Evolutionary conservation across 768 basidiomycete species (phyloP), one percentile per base, ranked within the genome.

Genomic region (Lactarius psammicola): DNA sequence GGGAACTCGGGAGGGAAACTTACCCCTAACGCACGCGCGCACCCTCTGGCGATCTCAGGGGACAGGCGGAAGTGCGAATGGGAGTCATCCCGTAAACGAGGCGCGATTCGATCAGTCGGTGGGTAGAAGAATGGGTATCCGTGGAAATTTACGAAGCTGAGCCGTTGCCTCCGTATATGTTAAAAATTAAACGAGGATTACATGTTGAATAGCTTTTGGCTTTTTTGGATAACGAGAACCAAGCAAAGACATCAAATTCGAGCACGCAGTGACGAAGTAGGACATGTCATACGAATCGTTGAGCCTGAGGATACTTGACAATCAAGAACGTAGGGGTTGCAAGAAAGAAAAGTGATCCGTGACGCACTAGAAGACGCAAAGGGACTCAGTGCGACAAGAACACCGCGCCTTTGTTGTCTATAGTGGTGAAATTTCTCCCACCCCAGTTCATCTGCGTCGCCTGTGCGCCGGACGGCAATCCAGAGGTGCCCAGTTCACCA

Each of bases 401-500:
- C 9, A 66, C 1, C 0, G 67, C 60, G 13, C 40, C 55, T 20
- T 54, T 34, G 56, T 89, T 90, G 6, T 71, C 72, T 53, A 90
- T 78, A n/a, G 84, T n/a, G 1, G 85, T 87, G 65, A 84, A 89
- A 55, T 70, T 72, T 0, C 74, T 73, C 8, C 71, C 80, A 1
- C 76, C 76, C 46, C 73, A 72, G 3, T 78, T 81, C 33, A 62
- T 73, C 70, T 80, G 79, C 17, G 74, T 75, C 3, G 86, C 81
- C 1, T 75, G 72, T 0, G 79, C 81, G 23, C 73, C 74, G 20
- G 81, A 51, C 0, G 85, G 82, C 11, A 90, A 76, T 1, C 69
- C 75, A 0, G 80, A 72, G 0, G 84, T 81, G 1, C 88, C 88
- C 2, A 87, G 74, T 18, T 74, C 76, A 1, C 88, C 87, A 1